Evolutionary conservation across 306 rosid genomes (phyloP), one percentile per base, ranked within the genome.

Genomic region (Heteromeles arbutifolia): DNA sequence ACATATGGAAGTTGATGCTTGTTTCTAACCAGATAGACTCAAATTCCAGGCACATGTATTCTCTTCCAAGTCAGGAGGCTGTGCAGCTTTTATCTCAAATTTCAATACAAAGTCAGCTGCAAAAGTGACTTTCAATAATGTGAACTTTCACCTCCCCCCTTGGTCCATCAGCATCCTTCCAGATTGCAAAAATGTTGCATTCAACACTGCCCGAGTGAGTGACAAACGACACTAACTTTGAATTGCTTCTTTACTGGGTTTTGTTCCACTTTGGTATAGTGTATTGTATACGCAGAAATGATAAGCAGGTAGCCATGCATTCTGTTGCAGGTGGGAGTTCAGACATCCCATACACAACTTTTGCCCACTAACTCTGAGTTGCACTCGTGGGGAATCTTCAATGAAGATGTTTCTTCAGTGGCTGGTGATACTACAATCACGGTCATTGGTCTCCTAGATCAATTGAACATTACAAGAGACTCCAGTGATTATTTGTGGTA

Each of bases 131-230:
- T 93, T 91, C 84, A 89, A 90, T 41, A 81, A 76, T 77, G 82
- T 79, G 70, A 81, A 68, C 29, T 93, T 91, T 63, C 81, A 77
- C 39, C 81, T 93, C 53, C 98, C 98, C 11, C 89, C 96, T 32
- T 93, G 98, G 98, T 93, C 98, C 69, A 78, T 93, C 67, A 91
- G 93, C 78, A 83, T 93, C 82, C 94, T 93, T 69, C 98, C 94
- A 65, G 96, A 87, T 79, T 93, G 98, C 87, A 82, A 82, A 75
- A 91, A 82, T 56, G 96, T 4, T 9, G 88, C 86, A 77, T 91
- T 75, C 78, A 93, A 93, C 86, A 93, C 97, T 72, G 97, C 97
- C 70, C 82, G 69, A 87, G 98, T 93, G 85, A 81, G 85, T 75
- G 32, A 6, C 64, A 34, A 13, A 73, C 26, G 12, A 50, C n/a